Evolutionary conservation across 768 basidiomycete species (phyloP).

Genomic region (Suillus plorans): DNA sequence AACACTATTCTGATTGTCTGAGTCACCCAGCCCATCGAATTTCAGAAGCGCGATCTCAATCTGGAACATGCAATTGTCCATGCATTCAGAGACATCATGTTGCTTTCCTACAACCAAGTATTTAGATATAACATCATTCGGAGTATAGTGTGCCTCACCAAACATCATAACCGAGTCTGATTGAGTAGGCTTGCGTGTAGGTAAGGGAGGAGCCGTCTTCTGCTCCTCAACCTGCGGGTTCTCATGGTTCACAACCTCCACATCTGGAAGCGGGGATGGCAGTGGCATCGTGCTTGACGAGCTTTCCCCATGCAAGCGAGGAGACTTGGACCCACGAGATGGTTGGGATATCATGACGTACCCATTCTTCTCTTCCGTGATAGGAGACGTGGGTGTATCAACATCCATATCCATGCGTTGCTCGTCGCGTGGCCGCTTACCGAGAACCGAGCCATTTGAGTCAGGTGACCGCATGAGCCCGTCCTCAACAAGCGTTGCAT

Average conservation of each 20-base stretch:
- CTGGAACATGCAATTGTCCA: constrained; percentile 99
- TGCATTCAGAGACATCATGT: constrained; percentile 97
- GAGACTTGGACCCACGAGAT: constrained; percentile 35
- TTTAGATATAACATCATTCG: constrained; percentile 1
- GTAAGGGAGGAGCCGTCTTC: constrained; percentile 54
- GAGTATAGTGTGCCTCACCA: constrained; percentile 45
- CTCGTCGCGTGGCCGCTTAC: constrained; percentile 63
- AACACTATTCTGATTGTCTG: constrained; percentile 67
- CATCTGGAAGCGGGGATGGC: constrained; percentile 28
- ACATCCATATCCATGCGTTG: constrained; percentile 57
- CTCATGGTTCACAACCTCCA: constrained; percentile 25
- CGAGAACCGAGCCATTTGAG: constrained; percentile 57
- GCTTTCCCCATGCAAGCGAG: constrained; percentile 28
- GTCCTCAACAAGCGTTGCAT: constrained; percentile 87
- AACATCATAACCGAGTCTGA: constrained; percentile 89
- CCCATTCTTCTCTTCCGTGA: constrained; percentile 40
- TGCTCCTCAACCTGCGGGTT: constrained; percentile 22
- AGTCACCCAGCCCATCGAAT: constrained; percentile 46
- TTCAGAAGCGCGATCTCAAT: constrained; percentile 90
- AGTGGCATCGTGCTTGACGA: constrained; percentile 30
- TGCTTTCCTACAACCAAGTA: constrained; percentile 66
- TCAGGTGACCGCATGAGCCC: constrained; percentile 39
- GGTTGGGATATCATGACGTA: constrained; percentile 42
- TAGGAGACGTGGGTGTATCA: constrained; percentile 27
- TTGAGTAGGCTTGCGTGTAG: constrained; percentile 50